Evolutionary conservation across 2,329 filamentous ascomycete genomes (phyloP).

Genomic region (Coniochaeta pulveracea): DNA sequence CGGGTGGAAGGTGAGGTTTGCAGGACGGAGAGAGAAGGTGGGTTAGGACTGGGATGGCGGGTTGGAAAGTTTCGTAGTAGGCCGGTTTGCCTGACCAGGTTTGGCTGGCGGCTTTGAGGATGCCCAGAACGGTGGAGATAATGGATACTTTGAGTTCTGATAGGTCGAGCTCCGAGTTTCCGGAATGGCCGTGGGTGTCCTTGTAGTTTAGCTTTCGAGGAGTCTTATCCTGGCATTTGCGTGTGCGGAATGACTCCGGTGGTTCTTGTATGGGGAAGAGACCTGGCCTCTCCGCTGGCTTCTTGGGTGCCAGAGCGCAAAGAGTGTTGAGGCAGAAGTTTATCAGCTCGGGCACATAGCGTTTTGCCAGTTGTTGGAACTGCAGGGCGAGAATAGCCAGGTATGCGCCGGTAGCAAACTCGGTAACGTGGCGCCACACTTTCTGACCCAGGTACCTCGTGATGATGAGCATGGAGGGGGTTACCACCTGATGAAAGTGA

Average conservation of each 20-base stretch:
- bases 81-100: constrained; percentile 64
- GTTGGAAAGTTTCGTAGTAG: constrained; percentile 69
- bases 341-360: constrained; percentile 81
- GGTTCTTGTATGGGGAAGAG: constrained; percentile 52
- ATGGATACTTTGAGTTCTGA: constrained; percentile 42
- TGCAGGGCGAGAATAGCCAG: constrained; percentile 68
- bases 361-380: constrained; percentile 73
- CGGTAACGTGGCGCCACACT: constrained; percentile 50
- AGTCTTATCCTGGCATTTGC: constrained; percentile 24
- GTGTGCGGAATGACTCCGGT: constrained; percentile 35
- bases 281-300: constrained; percentile 33
- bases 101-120: constrained; percentile 58
- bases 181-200: constrained; percentile 43
- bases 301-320: constrained; percentile 49
- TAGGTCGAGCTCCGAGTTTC: constrained; percentile 15
- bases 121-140: constrained; percentile 48
- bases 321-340: constrained; percentile 72
- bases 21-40: constrained; percentile 47
- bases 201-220: constrained; percentile 45
- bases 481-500: constrained; percentile 92
- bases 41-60: constrained; percentile 44
- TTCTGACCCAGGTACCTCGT: constrained; percentile 73
- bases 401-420: constrained; percentile 66
- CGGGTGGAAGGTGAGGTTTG: constrained; percentile 35
- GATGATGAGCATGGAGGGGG: constrained; percentile 80